These are phyloP conservation scores for Fraxinus floribunda DNA, from an alignment of 305 asterid species.

Conservation along the genomic window DNA sequence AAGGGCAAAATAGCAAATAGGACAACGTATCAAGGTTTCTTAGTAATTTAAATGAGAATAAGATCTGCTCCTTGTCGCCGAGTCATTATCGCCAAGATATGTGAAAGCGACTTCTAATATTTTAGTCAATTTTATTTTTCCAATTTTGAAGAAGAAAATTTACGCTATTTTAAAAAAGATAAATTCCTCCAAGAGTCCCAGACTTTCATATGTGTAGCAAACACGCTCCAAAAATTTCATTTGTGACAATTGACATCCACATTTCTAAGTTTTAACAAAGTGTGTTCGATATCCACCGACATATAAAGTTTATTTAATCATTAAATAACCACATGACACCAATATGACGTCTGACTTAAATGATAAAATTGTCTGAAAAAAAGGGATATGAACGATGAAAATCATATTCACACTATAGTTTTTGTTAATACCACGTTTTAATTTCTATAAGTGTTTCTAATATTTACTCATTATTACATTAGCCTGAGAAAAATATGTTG, in stretches of 20 bases:
- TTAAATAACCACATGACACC: neutral
- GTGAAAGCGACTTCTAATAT: constrained; percentile 45
- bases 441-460: no score
- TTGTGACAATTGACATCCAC: neutral
- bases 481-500: neutral
- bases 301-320: neutral
- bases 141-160: neutral
- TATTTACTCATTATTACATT: no score
- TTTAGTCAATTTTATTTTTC: constrained; percentile 20
- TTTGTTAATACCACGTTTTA: neutral
- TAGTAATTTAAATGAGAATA: constrained; percentile 35
- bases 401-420: neutral
- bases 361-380: no score
- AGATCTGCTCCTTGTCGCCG: constrained; percentile 60
- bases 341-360: no score
- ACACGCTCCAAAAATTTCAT: neutral
- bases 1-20: neutral
- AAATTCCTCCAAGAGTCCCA: neutral
- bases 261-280: neutral
- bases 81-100: constrained; percentile 68
- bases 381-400: neutral
- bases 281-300: neutral
- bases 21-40: constrained; percentile 24
- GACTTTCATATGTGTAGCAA: neutral
- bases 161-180: neutral